These are phyloP conservation scores for Vitis rupestris DNA, from an alignment of 164 flowering plant genomes.

Conservation along the genomic window DNA sequence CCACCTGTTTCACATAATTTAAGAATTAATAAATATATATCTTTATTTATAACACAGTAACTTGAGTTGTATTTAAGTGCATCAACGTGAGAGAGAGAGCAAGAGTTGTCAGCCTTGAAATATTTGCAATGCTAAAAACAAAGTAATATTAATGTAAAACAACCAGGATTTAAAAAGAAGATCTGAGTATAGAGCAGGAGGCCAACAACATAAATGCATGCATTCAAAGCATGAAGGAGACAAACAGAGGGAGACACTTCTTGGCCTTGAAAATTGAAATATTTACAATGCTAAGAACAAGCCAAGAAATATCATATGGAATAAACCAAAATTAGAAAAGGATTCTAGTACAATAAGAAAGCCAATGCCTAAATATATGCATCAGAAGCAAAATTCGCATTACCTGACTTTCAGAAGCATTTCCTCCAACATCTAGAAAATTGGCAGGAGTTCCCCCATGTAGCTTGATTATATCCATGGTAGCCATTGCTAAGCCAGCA, in stretches of 20 bases:
- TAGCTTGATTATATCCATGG: conserved; percentile 97
- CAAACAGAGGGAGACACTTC: no score
- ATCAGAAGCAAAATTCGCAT: conserved; percentile 12
- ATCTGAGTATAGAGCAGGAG: no score
- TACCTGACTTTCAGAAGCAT: conserved; percentile 98
- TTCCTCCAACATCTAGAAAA: conserved; percentile 98
- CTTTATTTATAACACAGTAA: neutral
- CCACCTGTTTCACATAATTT: conserved; percentile 52
- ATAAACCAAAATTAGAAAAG: no score
- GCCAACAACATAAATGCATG: no score
- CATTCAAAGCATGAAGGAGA: no score
- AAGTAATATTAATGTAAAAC: no score
- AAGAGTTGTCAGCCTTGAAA: no score
- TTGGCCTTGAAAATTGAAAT: neutral
- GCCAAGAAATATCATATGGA: neutral
- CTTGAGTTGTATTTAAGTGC: neutral
- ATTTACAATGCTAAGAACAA: neutral
- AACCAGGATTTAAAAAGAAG: no score
- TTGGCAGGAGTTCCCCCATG: conserved; percentile 99
- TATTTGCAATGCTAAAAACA: no score
- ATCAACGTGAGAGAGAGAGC: neutral
- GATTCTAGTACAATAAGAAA: neutral
- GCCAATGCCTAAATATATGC: neutral
- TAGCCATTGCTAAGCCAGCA: conserved; percentile 99
- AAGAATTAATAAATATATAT: neutral